A percentile compares a stretch with the other conserved stretches of the same genome.
These are phyloP conservation scores for Calonectria fujianensis DNA, from an alignment of 2,329 filamentous ascomycete species.

Conservation along the genomic window DNA sequence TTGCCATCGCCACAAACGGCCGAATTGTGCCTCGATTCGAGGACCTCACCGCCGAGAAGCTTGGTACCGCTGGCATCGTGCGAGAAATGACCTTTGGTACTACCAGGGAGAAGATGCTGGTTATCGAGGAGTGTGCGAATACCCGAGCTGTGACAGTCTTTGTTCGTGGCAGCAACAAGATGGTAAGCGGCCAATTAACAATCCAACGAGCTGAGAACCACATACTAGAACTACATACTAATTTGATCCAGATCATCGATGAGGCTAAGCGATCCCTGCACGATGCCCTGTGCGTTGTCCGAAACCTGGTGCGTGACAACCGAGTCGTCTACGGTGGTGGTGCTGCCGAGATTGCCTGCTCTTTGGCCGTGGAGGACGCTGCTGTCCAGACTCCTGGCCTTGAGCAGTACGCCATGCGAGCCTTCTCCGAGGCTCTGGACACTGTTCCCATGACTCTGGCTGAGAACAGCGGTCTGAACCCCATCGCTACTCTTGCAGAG, in stretches of 20 bases:
- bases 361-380: slow-evolving; percentile 94
- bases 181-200: slow-evolving; percentile 75
- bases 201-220: neutral
- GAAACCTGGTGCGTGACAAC: slow-evolving; percentile 96
- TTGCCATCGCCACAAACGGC: slow-evolving; percentile 98
- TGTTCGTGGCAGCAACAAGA: slow-evolving; percentile 98
- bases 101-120: slow-evolving; percentile 98
- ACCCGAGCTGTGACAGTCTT: slow-evolving; percentile 97
- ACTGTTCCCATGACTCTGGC: slow-evolving; percentile 95
- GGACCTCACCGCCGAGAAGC: slow-evolving; percentile 92
- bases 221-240: slow-evolving; percentile 45
- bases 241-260: slow-evolving; percentile 86
- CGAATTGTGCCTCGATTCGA: slow-evolving; percentile 98
- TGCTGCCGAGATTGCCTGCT: slow-evolving; percentile 97
- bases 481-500: slow-evolving; percentile 94
- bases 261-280: slow-evolving; percentile 98
- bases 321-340: slow-evolving; percentile 98
- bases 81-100: slow-evolving; percentile 98
- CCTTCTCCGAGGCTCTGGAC: slow-evolving; percentile 96
- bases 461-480: slow-evolving; percentile 96
- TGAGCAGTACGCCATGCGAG: slow-evolving; percentile 99
- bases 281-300: slow-evolving; percentile 97
- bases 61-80: slow-evolving; percentile 91
- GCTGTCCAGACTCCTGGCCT: slow-evolving; percentile 96
- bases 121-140: slow-evolving; percentile 99